Evolutionary conservation across 1,139 yeast genomes (phyloP), one percentile per base, ranked within the genome.

Genomic region (Debaryomycetaceae sp.): DNA sequence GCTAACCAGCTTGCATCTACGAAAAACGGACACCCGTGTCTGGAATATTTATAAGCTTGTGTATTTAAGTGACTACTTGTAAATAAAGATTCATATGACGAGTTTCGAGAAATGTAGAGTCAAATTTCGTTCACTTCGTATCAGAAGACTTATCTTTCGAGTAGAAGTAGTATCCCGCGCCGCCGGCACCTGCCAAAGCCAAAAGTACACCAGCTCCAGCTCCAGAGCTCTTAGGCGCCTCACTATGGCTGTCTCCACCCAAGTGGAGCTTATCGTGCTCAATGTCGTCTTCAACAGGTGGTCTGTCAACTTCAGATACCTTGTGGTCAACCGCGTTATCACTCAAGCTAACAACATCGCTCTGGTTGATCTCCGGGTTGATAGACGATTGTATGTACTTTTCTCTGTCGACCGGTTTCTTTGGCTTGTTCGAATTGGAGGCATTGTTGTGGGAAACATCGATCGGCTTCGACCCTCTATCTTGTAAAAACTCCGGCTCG

Each of bases 341-440:
- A 44, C 76, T 66, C 59, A 73, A 64, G 52, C 62, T 70, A 42
- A 63, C 63, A 37, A 74, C 73, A 36, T 67, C 67, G 5, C 65
- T 57, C 42, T 63, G 54, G 57, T 74, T 74, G 50, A 73, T 69
- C 36, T 65, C 59, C 6, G 78, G 78, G 54, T 74, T 74, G 46
- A 70, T 51, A 23, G 78, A 72, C 38, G 68, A 54, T 49, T 74
- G 78, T 38, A 72, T 58, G 50, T 74, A 74, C 52, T 69, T 68
- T 42, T 71, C 75, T 47, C 72, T 64, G 56, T 71, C 70, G 42
- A 68, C 72, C 3, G 74, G 67, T 49, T 70, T 71, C 37, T 52
- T 47, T 2, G 57, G 42, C 44, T 53, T 52, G 5, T 49, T 24
- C 11, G 40, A 14, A 6, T 34, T 37, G 9, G 34, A 31, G n/a